These are phyloP conservation scores for Chaetomium sp. DNA, from an alignment of 2,329 filamentous ascomycete genomes.

Conservation along the genomic window DNA sequence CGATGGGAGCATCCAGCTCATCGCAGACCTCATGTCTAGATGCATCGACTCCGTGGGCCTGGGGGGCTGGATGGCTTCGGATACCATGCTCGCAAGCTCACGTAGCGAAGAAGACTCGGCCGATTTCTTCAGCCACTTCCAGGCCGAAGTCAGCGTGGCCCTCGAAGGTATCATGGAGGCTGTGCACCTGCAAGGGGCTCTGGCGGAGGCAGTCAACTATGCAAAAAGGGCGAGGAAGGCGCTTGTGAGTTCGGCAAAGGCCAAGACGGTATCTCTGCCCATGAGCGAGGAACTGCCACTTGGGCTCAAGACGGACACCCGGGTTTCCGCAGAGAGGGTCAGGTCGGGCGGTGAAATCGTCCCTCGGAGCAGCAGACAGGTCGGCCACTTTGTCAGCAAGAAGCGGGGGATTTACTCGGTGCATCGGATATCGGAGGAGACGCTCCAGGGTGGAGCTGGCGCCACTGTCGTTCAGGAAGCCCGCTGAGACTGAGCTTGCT, in stretches of 20 bases:
- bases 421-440: constrained; percentile 70
- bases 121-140: constrained; percentile 66
- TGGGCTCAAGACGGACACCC: constrained; percentile 64
- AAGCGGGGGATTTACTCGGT: constrained; percentile 81
- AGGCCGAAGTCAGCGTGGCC: constrained; percentile 69
- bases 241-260: constrained; percentile 30
- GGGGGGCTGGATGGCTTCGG: constrained; percentile 71
- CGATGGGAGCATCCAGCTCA: constrained; percentile 69
- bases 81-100: constrained; percentile 47
- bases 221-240: constrained; percentile 44
- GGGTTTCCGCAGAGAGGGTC: constrained; percentile 59
- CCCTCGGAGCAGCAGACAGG: constrained; percentile 70
- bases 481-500: constrained; percentile 25
- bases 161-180: constrained; percentile 73
- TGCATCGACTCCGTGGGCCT: constrained; percentile 76
- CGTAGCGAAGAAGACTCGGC: constrained; percentile 57
- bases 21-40: constrained; percentile 70
- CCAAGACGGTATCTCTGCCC: constrained; percentile 32
- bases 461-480: constrained; percentile 31
- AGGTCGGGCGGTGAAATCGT: constrained; percentile 70
- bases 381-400: constrained; percentile 75
- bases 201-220: constrained; percentile 68
- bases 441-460: constrained; percentile 22
- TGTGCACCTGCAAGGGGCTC: constrained; percentile 62
- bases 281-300: constrained; percentile 61